Conservation (phyloP, 2,329 filamentous ascomycete species). For the Sordariomycetes sp. region DNA sequence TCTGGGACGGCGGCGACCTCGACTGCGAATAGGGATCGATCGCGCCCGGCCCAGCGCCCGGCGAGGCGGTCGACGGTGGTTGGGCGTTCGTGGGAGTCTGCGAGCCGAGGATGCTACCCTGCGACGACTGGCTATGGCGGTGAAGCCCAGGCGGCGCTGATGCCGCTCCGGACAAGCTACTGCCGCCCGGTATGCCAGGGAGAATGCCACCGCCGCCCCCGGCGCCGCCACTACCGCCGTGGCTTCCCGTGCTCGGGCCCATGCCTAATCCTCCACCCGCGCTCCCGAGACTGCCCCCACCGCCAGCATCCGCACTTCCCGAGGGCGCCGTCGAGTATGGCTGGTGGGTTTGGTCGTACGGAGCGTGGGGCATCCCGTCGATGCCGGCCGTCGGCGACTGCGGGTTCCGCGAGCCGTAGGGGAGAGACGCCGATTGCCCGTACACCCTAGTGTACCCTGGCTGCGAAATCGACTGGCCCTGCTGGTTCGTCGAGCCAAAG, state of each 20-base stretch:
- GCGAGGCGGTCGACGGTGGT: slow-evolving; percentile 1
- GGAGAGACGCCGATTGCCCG: slow-evolving; percentile 33
- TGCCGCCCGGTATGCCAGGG: background rate
- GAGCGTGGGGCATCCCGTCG: background rate
- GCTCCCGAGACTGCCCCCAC: slow-evolving; percentile 13
- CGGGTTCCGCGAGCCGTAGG: slow-evolving; percentile 17
- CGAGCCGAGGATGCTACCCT: slow-evolving; percentile 29
- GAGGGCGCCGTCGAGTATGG: slow-evolving; percentile 26
- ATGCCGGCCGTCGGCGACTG: slow-evolving; percentile 12
- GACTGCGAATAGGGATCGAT: slow-evolving; percentile 8
- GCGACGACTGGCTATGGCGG: slow-evolving; percentile 9
- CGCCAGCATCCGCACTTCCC: slow-evolving; percentile 18
- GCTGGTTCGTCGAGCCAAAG: slow-evolving; percentile 29
- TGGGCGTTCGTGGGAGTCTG: slow-evolving; percentile 20
- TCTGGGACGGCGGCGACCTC: slow-evolving; percentile 4
- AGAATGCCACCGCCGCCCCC: slow-evolving; percentile 11
- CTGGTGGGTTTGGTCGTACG: slow-evolving; percentile 11
- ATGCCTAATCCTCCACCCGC: slow-evolving; percentile 5
- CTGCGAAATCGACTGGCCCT: slow-evolving; percentile 14
- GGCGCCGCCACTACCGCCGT: slow-evolving; percentile 12
- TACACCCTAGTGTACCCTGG: slow-evolving; percentile 25
- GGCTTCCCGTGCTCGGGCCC: slow-evolving; percentile 9
- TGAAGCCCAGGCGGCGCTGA: background rate
- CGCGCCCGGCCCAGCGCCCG: slow-evolving; percentile 1
- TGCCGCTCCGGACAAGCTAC: background rate